phyloP scores from a whole-genome alignment of 371 early-diverging fungal species.

The Batrachochytrium dendrobatidis region DNA sequence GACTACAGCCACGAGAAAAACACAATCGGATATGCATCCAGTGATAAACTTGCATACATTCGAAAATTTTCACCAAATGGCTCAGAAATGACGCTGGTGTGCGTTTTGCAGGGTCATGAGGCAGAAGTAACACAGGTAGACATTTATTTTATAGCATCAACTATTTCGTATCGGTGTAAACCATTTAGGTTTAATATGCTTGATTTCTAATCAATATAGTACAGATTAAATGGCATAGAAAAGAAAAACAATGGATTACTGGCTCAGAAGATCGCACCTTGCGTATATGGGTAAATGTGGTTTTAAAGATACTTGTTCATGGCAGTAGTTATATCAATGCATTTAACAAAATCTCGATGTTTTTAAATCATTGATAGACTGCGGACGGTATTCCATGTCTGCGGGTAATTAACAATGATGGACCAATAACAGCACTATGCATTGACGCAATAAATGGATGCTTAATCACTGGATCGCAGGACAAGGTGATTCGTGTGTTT shows the following conservation, averaged over 20 bases:
- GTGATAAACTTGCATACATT: slow-evolving; percentile 42
- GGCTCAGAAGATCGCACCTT: slow-evolving; percentile 48
- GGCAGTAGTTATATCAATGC: too few relatives aligned
- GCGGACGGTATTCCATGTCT: slow-evolving; percentile 39
- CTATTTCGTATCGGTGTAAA: too few relatives aligned
- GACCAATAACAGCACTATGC: slow-evolving; percentile 40
- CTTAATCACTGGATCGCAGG: slow-evolving; percentile 41
- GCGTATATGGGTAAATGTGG: slow-evolving; percentile 32
- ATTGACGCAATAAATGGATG: slow-evolving; percentile 40
- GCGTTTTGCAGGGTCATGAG: slow-evolving; percentile 45
- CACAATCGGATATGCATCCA: slow-evolving; percentile 40
- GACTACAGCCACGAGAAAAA: slow-evolving; percentile 40
- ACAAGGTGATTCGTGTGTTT: slow-evolving; percentile 42
- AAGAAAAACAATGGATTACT: slow-evolving; percentile 38
- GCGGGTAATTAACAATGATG: slow-evolving; percentile 44
- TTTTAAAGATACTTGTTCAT: too few relatives aligned
- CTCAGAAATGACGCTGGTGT: slow-evolving; percentile 36
- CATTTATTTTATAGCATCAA: neutral
- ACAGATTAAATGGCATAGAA: slow-evolving; percentile 37
- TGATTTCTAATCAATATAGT: neutral
- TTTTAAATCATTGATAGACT: slow-evolving; percentile 22
- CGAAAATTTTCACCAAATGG: slow-evolving; percentile 37
- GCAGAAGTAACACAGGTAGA: slow-evolving; percentile 45
- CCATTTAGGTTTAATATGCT: neutral
- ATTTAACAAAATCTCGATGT: neutral